Conservation (phyloP, 192 early-diverging fungal species). For the Rhizophagus prolifer region DNA sequence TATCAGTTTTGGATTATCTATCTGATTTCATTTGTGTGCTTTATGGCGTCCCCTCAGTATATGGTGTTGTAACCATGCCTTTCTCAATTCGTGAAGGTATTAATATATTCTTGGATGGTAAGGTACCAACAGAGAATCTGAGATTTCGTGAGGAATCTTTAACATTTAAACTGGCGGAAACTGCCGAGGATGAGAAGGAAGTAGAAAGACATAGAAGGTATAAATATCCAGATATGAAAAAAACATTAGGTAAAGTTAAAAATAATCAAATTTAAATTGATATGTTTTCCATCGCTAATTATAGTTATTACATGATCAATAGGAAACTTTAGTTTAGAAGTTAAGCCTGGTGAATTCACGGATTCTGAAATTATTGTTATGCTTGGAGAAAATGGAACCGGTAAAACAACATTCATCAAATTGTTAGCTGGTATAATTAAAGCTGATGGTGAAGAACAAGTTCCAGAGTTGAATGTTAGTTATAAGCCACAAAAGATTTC, state of each 20-base stretch:
- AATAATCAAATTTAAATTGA: not conserved
- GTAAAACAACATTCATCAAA: conserved; percentile 96
- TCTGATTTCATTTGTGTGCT: conserved; percentile 98
- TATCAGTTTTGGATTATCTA: conserved; percentile 95
- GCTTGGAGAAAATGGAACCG: conserved; percentile 97
- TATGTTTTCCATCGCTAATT: not conserved
- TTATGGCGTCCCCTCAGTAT: conserved; percentile 95
- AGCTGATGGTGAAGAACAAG: conserved; percentile 75
- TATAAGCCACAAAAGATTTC: conserved; percentile 99
- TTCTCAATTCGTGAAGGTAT: conserved; percentile 97
- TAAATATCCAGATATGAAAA: conserved; percentile 87
- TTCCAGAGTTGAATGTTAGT: conserved; percentile 85
- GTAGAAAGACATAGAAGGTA: conserved; percentile 71
- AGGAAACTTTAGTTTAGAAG: conserved; percentile 79
- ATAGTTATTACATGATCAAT: not conserved
- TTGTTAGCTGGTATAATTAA: conserved; percentile 82
- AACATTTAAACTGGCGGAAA: conserved; percentile 90
- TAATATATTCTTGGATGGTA: conserved; percentile 97
- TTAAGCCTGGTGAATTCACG: conserved; percentile 82
- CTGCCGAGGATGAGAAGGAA: conserved; percentile 69
- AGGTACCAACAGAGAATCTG: conserved; percentile 97
- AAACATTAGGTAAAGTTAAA: conserved; percentile 63
- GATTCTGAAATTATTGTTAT: conserved; percentile 98
- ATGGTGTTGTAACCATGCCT: conserved; percentile 97
- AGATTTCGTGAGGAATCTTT: conserved; percentile 96